Base-by-base conservation (phyloP, 2,329 filamentous ascomycete genomes). In the Fusarium coicis region DNA sequence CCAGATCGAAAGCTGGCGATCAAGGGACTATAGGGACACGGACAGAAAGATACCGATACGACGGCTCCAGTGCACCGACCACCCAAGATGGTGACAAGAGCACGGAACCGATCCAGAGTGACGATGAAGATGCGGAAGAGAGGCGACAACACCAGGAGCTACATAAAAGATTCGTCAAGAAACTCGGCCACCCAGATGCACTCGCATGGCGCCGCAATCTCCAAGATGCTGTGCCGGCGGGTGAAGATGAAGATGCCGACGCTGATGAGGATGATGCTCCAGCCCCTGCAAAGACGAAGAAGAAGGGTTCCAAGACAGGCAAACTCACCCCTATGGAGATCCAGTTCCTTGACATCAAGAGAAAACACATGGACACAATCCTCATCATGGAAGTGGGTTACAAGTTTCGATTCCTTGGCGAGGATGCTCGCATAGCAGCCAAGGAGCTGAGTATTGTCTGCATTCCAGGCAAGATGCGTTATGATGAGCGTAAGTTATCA, bases 361-460 rank as follows among this genome's bases (percentile, higher is more conserved):
- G 91, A 68, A 93, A 96, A 76, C 92, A 98, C 80, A 88, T 94
- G 84, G 96, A 98, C 79, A 96, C 96, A 0, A 78, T 99, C 26
- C 87, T 99, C 60, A 93, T 98, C 18, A 91, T 98, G 58, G 96
- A 99, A 81, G 96, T 98, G 14, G 96, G 96, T 56, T 99, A 99
- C 84, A 99, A 99, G 81, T 99, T 97, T 83, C 92, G 93, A 39
- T 97, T 99, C 84, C 97, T 97, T 79, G 96, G 96, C 16, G 96
- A 98, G 78, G 96, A 99, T 84, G 96, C 96, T 14, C 90, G 95
- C 59, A 89, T 91, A 60, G 96, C 96, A 9, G 93, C 95, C 18
- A 97, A 96, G 81, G 94, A 96, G 80, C 86, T 99, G 54, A 93
- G 94, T 67, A 98, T 99, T 75, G 93, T 99, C 43, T 99, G 96